These are phyloP conservation scores for Calonectria pseudoreteaudii DNA, from an alignment of 2,329 filamentous ascomycete genomes.

Conservation along the genomic window DNA sequence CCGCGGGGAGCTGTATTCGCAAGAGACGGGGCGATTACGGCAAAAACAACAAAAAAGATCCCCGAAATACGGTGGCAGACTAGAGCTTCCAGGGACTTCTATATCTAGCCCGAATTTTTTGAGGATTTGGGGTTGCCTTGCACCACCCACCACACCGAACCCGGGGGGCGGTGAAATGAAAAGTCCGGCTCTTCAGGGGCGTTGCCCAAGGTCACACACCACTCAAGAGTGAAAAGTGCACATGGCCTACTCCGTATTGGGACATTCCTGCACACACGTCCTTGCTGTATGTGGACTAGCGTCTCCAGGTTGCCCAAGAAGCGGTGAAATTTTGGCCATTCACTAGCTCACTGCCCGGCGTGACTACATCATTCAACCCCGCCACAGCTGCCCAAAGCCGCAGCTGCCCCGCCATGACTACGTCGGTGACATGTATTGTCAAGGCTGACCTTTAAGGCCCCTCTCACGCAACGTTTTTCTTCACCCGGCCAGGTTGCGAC, in stretches of 20 bases:
- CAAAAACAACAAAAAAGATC: slow-evolving; percentile 36
- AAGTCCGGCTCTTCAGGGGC: slow-evolving; percentile 44
- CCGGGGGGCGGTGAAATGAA: slow-evolving; percentile 49
- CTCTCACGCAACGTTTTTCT: slow-evolving; percentile 2
- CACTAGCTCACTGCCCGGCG: slow-evolving; percentile 16
- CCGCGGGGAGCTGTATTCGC: slow-evolving; percentile 44
- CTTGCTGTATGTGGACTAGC: not conserved
- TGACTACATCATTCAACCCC: slow-evolving; percentile 43
- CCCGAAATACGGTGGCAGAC: slow-evolving; percentile 42
- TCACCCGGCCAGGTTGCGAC: not conserved
- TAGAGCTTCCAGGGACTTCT: slow-evolving; percentile 46
- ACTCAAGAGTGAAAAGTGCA: not conserved
- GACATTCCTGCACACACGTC: not conserved
- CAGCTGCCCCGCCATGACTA: slow-evolving; percentile 37
- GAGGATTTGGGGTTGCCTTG: slow-evolving; percentile 46
- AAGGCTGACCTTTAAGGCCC: slow-evolving; percentile 22
- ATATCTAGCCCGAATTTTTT: slow-evolving; percentile 49
- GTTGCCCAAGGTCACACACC: not conserved
- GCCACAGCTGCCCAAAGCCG: slow-evolving; percentile 32
- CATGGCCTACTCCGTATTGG: not conserved
- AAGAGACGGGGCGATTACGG: slow-evolving; percentile 37
- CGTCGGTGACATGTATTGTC: slow-evolving; percentile 5
- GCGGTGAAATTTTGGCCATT: slow-evolving; percentile 8
- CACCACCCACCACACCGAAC: slow-evolving; percentile 39
- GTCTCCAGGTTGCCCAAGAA: not conserved